phyloP scores from a whole-genome alignment of 345 rosid species.

The Salix suchowensis region DNA sequence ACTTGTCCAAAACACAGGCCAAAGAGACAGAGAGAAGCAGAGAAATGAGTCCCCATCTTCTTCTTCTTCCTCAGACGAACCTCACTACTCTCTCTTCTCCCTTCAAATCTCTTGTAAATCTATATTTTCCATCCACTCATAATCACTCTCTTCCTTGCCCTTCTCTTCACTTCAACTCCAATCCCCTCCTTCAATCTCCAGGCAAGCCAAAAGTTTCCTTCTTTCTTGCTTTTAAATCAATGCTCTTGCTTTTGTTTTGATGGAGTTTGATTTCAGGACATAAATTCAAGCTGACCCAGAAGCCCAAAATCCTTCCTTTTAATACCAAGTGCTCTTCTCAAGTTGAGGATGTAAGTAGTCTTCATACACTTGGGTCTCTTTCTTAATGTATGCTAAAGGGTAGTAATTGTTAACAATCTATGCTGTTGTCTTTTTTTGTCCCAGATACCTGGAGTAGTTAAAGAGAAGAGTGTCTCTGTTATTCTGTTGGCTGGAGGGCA shows the following conservation, averaged over 20 bases:
- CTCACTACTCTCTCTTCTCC: too few species aligned
- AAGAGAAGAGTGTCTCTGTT: slow-evolving; percentile 73
- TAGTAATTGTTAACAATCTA: neutral
- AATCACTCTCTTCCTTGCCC: too few species aligned
- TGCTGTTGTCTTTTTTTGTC: neutral
- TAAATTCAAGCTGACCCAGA: neutral
- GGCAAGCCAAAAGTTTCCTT: too few species aligned
- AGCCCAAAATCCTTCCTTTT: neutral
- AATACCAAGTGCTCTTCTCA: neutral
- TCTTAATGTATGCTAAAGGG: neutral
- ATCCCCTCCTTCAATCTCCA: too few species aligned
- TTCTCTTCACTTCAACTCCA: too few species aligned
- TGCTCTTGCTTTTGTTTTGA: neutral
- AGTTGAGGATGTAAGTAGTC: neutral
- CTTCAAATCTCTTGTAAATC: too few species aligned
- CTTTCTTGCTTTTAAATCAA: too few species aligned
- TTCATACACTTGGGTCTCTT: neutral
- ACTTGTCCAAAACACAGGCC: too few species aligned
- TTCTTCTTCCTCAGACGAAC: too few species aligned
- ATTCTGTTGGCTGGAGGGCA: slow-evolving; percentile 86
- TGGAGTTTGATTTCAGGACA: neutral
- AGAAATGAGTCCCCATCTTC: too few species aligned
- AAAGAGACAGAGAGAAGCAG: too few species aligned
- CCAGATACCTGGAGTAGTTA: slow-evolving; percentile 43
- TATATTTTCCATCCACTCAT: too few species aligned